Base-by-base conservation (phyloP, 805 yeast species). In the Wickerhamiella spandovensis region DNA sequence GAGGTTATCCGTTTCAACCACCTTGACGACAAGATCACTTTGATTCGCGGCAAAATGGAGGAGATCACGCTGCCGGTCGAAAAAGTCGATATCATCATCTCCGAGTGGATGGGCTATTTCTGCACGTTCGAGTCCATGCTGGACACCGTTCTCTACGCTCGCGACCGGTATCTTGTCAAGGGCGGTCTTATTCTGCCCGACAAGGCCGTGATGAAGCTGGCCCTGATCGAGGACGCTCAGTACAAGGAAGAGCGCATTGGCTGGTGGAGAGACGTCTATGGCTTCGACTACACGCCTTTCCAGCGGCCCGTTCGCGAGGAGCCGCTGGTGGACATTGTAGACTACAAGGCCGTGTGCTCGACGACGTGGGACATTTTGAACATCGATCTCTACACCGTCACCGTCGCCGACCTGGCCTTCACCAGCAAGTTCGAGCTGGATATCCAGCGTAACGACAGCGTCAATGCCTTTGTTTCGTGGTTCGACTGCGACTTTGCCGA, bases 81-180 rank as follows among this genome's bases (percentile, higher is more conserved):
- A 50, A 73, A 84, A 64, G 99, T 92, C 50, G 99, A 92, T 65
- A 90, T 92, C 59, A 92, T 92, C 58, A 81, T 92, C 53, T 81
- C 92, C 56, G 99, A 92, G 68, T 92, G 99, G 99, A 92, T 92
- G 99, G 99, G 99, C 17, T 92, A 92, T 68, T 92, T 92, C 63
- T 69, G 94, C 58, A 74, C 94, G 51, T 92, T 90, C 65, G 99
- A 92, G 74, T 85, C 95, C 54, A 92, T 92, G 99, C 76, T 92
- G 66, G 97, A 92, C 68, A 87, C 97, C 24, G 98, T 92, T 24
- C 72, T 92, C 58, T 78, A 78, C 59, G 99, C 99, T 35, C 79
- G 99, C 69, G 99, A 92, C 69, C 79, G 76, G 65, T 94, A 88
- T 67, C 63, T 71, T 51, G 79, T 72, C 42, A 73, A 76, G 61